Base-by-base conservation (phyloP, 2,329 filamentous ascomycete species). In the Talaromyces sp. region DNA sequence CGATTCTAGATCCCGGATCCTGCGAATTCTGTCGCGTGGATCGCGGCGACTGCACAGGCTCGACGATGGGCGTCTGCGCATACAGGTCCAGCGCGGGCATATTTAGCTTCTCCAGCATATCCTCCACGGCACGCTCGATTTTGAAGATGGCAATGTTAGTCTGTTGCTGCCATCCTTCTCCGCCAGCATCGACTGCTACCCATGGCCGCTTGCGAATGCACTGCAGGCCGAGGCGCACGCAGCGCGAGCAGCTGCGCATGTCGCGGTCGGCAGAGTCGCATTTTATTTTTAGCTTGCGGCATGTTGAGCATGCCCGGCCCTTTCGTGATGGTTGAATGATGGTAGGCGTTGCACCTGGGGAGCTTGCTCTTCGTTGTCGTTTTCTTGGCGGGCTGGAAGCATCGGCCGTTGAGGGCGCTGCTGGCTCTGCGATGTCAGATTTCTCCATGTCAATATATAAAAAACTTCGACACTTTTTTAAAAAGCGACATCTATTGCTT, bases 1-100 rank as follows among this genome's bases (percentile, higher is more conserved):
- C 27, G n/a, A 33, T 33, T 17, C 33, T 17, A 36, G 33, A 36
- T 5, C 33, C 33, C 15, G 60, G 55, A 17, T 62, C 60, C 36
- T 58, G 60, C 8, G 60, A 62, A 27, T 62, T 62, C 13, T 58
- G 60, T 51, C 60, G 51, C 13, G 60, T 62, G 19, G 60, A 57
- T 9, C 55, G 55, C 17, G 60, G 55, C 8, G 60, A 62, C 53
- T 62, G 60, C 10, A 56, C 39, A 2, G 60, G 54, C 55, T 58
- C 55, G 36, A 58, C 54, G 25, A 62, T 62, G 3, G 42, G 42
- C 9, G 55, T 49, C 15, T 56, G 55, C 17, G 60, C 60, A 63
- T 4, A 54, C 28, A 54, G 30, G 28, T 54, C 52, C 28, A 54
- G 22, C 9, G 62, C 62, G 7, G 30, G 62, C 39, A 64, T 49